phyloP scores from a whole-genome alignment of 2,329 filamentous ascomycete genomes.

The Spiromastix sp. region DNA sequence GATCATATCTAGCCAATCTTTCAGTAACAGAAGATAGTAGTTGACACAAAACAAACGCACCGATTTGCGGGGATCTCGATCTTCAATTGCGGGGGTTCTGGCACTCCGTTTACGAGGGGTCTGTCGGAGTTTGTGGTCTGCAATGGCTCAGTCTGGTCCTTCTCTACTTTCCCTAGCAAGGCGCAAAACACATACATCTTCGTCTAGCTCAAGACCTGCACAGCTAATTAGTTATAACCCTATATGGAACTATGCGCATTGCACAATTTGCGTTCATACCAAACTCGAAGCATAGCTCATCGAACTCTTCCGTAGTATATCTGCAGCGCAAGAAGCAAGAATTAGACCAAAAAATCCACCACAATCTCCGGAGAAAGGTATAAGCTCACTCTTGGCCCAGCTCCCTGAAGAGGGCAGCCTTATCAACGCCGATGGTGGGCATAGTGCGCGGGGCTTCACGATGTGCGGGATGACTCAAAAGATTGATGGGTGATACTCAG shows the following conservation, averaged over 20 bases:
- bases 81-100: conserved; percentile 87
- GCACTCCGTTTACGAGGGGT: conserved; percentile 63
- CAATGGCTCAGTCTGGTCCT: conserved; percentile 16
- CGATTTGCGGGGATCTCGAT: conserved; percentile 96
- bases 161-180: conserved; percentile 15
- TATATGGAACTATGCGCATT: neutral
- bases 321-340: conserved; percentile 31
- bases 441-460: conserved; percentile 44
- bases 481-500: too few relatives aligned
- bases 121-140: conserved; percentile 63
- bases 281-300: conserved; percentile 97
- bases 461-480: neutral
- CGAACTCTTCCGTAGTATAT: conserved; percentile 88
- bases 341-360: conserved; percentile 4
- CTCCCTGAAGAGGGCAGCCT: conserved; percentile 88
- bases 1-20: conserved; percentile 52
- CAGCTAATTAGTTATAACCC: conserved; percentile 11
- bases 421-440: conserved; percentile 96
- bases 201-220: conserved; percentile 78
- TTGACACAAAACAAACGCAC: conserved; percentile 37
- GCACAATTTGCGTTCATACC: conserved; percentile 40
- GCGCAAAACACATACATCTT: conserved; percentile 59
- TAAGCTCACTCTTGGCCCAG: conserved; percentile 70
- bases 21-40: conserved; percentile 14
- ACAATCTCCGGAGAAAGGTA: conserved; percentile 11